phyloP scores from a whole-genome alignment of 257 asterid genomes.

The Jacaranda mimosifolia region DNA sequence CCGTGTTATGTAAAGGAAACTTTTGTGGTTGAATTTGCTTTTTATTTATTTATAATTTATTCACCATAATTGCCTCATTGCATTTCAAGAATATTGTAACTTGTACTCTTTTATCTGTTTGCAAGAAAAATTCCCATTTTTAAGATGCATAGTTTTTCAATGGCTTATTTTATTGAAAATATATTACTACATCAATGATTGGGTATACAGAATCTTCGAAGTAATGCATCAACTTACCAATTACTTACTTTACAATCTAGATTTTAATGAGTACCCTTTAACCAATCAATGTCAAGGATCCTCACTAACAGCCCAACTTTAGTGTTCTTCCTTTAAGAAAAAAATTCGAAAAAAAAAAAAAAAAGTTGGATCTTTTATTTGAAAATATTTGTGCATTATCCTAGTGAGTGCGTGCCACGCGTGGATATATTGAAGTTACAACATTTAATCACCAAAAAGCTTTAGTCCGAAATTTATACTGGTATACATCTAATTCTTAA shows the following conservation, averaged over 20 bases:
- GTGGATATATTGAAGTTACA: background rate
- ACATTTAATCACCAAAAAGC: background rate
- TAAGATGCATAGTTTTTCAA: background rate
- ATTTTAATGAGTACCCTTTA: background rate
- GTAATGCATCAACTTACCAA: background rate
- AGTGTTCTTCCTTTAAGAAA: background rate
- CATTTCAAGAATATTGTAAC: background rate
- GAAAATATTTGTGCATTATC: background rate
- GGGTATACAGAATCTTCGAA: background rate
- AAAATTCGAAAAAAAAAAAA: background rate
- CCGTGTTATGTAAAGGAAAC: background rate
- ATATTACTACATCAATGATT: background rate
- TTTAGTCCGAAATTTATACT: background rate
- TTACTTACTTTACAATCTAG: background rate
- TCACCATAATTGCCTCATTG: background rate
- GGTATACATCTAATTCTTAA: background rate
- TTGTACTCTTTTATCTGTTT: background rate
- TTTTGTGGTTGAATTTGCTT: background rate
- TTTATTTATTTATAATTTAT: background rate
- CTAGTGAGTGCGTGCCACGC: background rate
- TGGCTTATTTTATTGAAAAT: background rate
- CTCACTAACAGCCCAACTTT: background rate
- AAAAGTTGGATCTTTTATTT: background rate
- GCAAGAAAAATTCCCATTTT: background rate
- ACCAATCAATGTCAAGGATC: background rate